Base-by-base conservation (phyloP, 768 basidiomycete genomes). In the Albatrellus ellisii region DNA sequence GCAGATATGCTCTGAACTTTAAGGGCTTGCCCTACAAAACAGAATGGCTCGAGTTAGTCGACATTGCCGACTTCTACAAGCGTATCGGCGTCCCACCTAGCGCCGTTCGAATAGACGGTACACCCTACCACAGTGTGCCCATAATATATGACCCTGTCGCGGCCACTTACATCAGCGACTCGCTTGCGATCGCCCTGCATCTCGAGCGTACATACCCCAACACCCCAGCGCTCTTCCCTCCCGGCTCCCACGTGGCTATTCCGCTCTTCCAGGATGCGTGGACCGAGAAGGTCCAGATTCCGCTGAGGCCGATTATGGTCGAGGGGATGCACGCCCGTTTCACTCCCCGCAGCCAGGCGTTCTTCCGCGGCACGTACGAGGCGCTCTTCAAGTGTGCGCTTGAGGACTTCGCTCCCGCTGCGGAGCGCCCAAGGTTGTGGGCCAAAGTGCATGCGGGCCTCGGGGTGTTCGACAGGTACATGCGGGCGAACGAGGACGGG, bases 1-100 rank as follows among this genome's bases (percentile, higher is more conserved):
- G 12, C 24, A 65, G 65, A 48, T 54, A 54, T 29, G 53, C 53
- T 10, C 49, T 61, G 46, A 39, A 56, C 18, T 56, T 58, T 46
- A 61, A 64, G 45, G 50, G 54, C 26, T 46, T 66, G 24, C 56
- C 59, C 9, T 62, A 56, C 44, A 46, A 56, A 39, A 62, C 58
- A 0, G 42, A 53, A 31, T 65, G 61, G 61, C 21, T 62, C 37
- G 60, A 65, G 42, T 62, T 44, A 39, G 49, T 59, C 6, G 61
- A 62, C 32, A 59, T 65, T 38, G 48, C 42, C 26, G n/a, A 48
- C 4, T 50, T 29, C 17, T 38, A 56, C 21, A 53, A 56, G 33
- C 41, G 50, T 34, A 49, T 62, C 18, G 58, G 62, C 11, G 55
- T 53, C 1, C 29, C 45, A 10, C 54, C 51, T 2, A 51, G 39